Evolutionary conservation across 176 grass and related monocot species (phyloP).

Genomic region (Areca catechu): DNA sequence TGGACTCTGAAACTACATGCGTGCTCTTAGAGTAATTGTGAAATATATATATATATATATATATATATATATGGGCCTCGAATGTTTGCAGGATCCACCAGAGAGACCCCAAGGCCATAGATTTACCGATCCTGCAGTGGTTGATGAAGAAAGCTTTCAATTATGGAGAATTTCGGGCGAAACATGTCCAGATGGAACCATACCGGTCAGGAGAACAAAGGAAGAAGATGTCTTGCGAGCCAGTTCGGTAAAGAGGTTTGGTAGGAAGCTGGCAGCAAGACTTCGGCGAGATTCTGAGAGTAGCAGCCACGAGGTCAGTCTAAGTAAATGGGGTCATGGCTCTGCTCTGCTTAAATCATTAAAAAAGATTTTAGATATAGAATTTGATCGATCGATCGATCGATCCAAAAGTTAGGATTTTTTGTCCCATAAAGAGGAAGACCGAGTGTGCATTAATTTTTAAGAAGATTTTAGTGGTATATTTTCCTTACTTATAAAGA

Average conservation of each 20-base stretch:
- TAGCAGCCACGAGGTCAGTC: constrained; percentile 72
- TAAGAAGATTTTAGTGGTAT: too few species aligned
- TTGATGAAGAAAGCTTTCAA: constrained; percentile 42
- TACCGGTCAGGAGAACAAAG: constrained; percentile 61
- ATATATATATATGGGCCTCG: too few species aligned
- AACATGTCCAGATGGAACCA: constrained; percentile 60
- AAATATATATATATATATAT: too few species aligned
- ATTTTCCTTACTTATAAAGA: too few species aligned
- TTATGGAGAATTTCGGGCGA: constrained; percentile 51
- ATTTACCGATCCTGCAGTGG: constrained; percentile 20
- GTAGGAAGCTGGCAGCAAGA: constrained; percentile 46
- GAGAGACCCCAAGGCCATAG: constrained; percentile 39
- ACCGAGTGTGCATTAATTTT: too few species aligned
- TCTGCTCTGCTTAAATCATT: too few species aligned
- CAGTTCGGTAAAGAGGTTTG: constrained; percentile 68
- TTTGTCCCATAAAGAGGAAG: too few species aligned
- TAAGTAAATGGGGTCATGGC: neutral
- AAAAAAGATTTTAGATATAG: too few species aligned
- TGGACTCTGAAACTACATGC: too few species aligned
- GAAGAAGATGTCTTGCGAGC: constrained; percentile 80
- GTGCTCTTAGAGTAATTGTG: too few species aligned
- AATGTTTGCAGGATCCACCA: constrained; percentile 48
- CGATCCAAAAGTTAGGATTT: too few species aligned
- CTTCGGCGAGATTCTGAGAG: constrained; percentile 59
- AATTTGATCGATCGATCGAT: too few species aligned